Conservation (phyloP, 495 filamentous ascomycete genomes). For the Neohortaea acidophila region DNA sequence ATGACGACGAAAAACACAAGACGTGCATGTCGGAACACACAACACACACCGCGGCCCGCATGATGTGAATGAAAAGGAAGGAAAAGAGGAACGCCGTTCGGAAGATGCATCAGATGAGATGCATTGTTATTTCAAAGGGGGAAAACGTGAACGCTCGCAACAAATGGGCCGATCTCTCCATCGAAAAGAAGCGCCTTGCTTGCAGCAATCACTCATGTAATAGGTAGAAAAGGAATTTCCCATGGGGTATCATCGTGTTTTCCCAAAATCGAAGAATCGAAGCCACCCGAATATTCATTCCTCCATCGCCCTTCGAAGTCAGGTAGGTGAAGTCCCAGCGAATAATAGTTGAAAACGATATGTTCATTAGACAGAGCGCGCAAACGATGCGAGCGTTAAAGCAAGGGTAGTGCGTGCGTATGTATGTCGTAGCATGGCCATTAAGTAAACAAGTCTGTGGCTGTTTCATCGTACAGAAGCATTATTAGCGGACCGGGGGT, state of each 20-base stretch:
- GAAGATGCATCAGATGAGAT: background rate
- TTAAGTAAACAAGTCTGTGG: background rate
- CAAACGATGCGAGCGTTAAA: background rate
- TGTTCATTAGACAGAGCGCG: background rate
- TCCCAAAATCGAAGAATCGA: background rate
- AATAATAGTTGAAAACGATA: no score
- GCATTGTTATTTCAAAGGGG: no score
- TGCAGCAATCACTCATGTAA: background rate
- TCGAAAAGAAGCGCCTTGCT: background rate
- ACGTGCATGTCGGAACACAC: background rate
- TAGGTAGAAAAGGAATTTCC: background rate
- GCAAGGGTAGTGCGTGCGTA: no score
- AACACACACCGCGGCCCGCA: background rate
- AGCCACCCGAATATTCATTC: background rate
- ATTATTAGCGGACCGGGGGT: background rate
- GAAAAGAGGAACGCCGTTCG: background rate
- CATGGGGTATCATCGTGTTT: background rate
- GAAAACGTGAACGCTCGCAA: no score
- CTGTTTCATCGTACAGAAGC: background rate
- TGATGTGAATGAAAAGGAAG: background rate
- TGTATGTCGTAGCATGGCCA: background rate
- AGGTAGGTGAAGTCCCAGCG: no score
- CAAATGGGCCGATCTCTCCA: no score
- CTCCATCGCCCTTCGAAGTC: background rate
- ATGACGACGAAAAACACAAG: background rate